Evolutionary conservation across 371 early-diverging fungal species (phyloP), one percentile per base, ranked within the genome.

Genomic region (Coemansia sp.): DNA sequence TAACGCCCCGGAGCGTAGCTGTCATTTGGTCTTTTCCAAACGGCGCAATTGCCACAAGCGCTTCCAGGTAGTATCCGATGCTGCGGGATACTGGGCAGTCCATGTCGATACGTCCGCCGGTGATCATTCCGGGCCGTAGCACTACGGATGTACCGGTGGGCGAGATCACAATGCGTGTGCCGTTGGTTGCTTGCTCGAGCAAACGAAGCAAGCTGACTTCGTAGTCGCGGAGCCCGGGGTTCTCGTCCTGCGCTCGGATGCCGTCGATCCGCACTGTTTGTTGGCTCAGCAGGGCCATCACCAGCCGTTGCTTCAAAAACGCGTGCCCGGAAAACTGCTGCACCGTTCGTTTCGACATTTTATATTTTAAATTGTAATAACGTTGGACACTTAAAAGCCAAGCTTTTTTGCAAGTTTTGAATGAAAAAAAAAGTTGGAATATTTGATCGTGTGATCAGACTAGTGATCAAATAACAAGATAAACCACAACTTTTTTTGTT

Each of bases 11-110:
- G 52, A 99, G 79, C 9, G 87, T 90, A 41, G 95, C 75, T 12
- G 82, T 81, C 74, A 96, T 82, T 12, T 94, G 93, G 52, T 82
- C 82, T 75, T 96, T 96, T 12, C 90, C 87, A 79, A 99, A 99
- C 9, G 97, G 97, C 24, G 93, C 94, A 49, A 98, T 84, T 3
- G 92, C 90, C 58, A 96, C 84, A 67, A 99, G 71, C 2, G 93
- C 90, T 70, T 95, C 96, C 28, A 98, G 81, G 70, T 89, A 98
- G 79, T 98, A 97, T 29, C 93, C 95, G 41, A 97, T 88, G 15
- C 90, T 88, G 23, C 97, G 87, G 1, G 83, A 63, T 13, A 77
- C 67, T 1, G 86, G 86, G 74, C 96, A 94, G 60, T 92, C 96
- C 78, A 94, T 93, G 53, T 83, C 79, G 21, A 97, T 80, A 58